These are phyloP conservation scores for Metschnikowia cerradonensis DNA, from an alignment of 805 yeast species.

Conservation along the genomic window DNA sequence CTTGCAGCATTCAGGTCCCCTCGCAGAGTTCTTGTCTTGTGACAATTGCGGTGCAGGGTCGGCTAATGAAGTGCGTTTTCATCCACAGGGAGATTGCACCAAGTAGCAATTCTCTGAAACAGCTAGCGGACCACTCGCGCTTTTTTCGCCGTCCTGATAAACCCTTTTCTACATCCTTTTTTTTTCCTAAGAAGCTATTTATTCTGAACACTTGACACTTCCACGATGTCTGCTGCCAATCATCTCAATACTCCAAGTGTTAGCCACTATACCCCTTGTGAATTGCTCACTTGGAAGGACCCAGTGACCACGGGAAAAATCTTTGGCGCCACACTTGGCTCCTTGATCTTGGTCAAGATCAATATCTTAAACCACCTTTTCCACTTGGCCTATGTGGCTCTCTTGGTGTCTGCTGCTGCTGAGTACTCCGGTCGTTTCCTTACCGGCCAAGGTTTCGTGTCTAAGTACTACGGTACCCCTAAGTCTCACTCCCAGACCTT, in stretches of 20 bases:
- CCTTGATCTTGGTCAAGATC: conserved; percentile 57
- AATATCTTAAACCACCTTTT: conserved; percentile 59
- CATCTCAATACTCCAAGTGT: background rate
- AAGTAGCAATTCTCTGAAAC: conserved; percentile 3
- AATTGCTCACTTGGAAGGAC: conserved; percentile 67
- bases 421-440: conserved; percentile 72
- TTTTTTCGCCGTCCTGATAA: conserved; percentile 4
- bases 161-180: background rate
- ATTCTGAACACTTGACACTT: background rate
- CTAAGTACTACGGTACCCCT: conserved; percentile 65
- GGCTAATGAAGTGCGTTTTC: background rate
- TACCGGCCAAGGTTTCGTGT: conserved; percentile 77
- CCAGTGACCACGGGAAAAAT: conserved; percentile 76
- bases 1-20: background rate
- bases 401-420: conserved; percentile 62
- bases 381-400: conserved; percentile 54
- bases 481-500: conserved; percentile 32
- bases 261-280: conserved; percentile 12
- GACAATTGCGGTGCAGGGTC: conserved; percentile 9
- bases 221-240: conserved; percentile 1
- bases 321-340: conserved; percentile 57
- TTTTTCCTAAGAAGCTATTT: background rate
- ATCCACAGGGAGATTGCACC: conserved; percentile 1
- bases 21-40: conserved; percentile 8
- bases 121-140: conserved; percentile 4